phyloP scores from a whole-genome alignment of 371 early-diverging fungal genomes.

The Rhizomucor pusillus region DNA sequence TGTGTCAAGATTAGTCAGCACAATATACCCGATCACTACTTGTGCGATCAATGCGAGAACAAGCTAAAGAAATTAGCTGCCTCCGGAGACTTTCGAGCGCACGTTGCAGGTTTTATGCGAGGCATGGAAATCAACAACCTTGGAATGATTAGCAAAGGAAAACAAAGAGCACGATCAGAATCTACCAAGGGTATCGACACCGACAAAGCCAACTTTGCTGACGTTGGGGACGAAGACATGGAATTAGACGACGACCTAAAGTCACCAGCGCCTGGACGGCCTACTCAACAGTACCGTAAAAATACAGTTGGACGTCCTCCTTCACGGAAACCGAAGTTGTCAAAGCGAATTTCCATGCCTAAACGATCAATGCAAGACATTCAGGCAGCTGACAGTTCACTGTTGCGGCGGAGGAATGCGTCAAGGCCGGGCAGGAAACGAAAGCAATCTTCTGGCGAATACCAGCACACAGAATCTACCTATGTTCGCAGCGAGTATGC shows the following conservation, averaged over 20 bases:
- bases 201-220: no score
- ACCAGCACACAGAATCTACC: not conserved
- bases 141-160: no score
- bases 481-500: not conserved
- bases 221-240: no score
- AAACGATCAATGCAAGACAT: slow-evolving; percentile 11
- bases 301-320: slow-evolving; percentile 11
- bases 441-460: not conserved
- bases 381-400: slow-evolving; percentile 4
- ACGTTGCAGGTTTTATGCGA: not conserved
- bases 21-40: slow-evolving; percentile 79
- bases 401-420: not conserved
- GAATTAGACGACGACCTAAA: slow-evolving; percentile 4
- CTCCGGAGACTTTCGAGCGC: slow-evolving; percentile 1
- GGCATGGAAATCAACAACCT: no score
- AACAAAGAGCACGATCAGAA: not conserved
- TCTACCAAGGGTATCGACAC: no score
- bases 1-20: slow-evolving; percentile 72
- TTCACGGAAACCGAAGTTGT: slow-evolving; percentile 21
- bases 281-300: slow-evolving; percentile 5
- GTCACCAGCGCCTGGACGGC: not conserved
- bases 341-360: slow-evolving; percentile 19
- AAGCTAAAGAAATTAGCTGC: not conserved
- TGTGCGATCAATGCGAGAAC: slow-evolving; percentile 74
- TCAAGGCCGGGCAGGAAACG: not conserved